Conservation (phyloP, 1,284 basidiomycete genomes). For the Cutaneotrichosporon dermatis region DNA sequence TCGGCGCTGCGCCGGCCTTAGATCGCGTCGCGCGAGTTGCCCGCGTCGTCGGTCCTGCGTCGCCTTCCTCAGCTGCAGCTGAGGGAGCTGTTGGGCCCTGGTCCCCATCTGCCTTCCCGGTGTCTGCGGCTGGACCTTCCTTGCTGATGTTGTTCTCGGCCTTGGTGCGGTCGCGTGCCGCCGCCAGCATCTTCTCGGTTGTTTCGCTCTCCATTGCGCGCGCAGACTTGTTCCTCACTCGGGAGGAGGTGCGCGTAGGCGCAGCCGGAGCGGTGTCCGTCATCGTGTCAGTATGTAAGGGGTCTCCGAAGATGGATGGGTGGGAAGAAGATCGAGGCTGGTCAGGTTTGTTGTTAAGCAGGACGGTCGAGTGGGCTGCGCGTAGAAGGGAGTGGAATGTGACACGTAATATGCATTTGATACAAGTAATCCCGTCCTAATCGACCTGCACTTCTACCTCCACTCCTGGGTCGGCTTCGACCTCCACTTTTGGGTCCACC, state of each 20-base stretch:
- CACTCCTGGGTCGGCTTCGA: background rate
- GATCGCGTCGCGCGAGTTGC: conserved; percentile 18
- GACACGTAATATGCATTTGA: background rate
- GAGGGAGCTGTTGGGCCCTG: background rate
- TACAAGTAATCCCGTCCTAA: too few relatives aligned
- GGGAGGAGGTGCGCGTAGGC: conserved; percentile 20
- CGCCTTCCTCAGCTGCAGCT: background rate
- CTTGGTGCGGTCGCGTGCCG: background rate
- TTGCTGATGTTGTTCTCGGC: too few relatives aligned
- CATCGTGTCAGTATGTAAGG: background rate
- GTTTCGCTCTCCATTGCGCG: conserved; percentile 30
- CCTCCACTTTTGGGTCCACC: background rate
- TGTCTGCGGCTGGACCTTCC: too few relatives aligned
- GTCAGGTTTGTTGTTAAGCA: background rate
- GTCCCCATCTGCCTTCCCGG: background rate
- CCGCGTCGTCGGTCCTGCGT: background rate
- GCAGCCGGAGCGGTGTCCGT: background rate
- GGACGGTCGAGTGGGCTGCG: background rate
- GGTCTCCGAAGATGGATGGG: background rate
- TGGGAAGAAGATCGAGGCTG: background rate
- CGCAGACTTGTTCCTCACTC: conserved; percentile 28
- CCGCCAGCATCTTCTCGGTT: conserved; percentile 23
- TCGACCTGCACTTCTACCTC: background rate
- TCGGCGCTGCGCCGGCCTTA: background rate
- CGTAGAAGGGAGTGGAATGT: background rate